A percentile compares a stretch with the other conserved stretches of the same genome.
Evolutionary conservation across 75 land plant species (phyloP).

Genomic region (Cryptomeria japonica): DNA sequence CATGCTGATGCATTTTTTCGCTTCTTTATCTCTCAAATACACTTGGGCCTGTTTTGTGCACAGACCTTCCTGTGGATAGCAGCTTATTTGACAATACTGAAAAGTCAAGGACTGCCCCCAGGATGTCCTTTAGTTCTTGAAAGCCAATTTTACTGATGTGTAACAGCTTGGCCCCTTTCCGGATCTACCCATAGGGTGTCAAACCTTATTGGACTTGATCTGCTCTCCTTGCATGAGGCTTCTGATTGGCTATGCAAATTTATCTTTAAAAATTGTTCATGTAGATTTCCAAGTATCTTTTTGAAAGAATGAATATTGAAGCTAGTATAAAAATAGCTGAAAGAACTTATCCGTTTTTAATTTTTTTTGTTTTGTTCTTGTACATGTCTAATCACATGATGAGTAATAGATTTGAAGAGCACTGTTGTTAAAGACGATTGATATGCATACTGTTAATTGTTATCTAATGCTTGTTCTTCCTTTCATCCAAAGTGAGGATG

Average conservation of each 20-base stretch:
- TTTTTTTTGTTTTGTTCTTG: neutral
- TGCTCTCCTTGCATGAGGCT: neutral
- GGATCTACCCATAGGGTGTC: neutral
- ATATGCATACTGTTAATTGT: neutral
- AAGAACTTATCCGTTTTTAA: neutral
- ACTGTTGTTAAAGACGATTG: neutral
- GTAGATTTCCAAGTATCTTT: neutral
- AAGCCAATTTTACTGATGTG: neutral
- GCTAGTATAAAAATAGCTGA: neutral
- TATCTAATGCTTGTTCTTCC: neutral
- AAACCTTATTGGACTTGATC: neutral
- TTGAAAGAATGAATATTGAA: neutral
- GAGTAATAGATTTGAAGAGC: neutral
- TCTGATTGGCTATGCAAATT: neutral
- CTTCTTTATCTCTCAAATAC: neutral
- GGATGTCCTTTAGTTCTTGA: neutral
- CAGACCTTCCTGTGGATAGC: neutral
- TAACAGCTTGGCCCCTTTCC: neutral
- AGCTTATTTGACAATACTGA: neutral
- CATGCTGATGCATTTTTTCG: no score
- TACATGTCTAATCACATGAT: no score
- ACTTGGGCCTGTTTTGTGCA: neutral
- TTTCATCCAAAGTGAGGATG: neutral
- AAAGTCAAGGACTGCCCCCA: neutral
- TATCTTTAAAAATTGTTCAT: neutral